These are phyloP conservation scores for Zanthoxylum bungeanum DNA, from an alignment of 345 rosid species.

Conservation along the genomic window DNA sequence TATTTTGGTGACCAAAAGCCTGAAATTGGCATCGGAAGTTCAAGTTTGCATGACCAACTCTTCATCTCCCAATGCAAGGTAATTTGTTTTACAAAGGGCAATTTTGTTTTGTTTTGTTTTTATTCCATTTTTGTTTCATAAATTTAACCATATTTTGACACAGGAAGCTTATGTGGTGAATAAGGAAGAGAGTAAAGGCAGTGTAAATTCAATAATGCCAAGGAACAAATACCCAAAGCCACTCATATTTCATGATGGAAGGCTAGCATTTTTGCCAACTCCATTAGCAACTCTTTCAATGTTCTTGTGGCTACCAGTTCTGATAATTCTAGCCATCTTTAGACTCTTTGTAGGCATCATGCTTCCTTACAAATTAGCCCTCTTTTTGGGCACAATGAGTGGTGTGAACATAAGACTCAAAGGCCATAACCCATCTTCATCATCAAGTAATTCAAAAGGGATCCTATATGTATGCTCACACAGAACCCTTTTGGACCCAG, in stretches of 20 bases:
- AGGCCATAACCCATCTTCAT: conserved; percentile 20
- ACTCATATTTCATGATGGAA: conserved; percentile 86
- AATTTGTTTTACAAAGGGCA: not conserved
- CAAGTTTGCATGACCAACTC: conserved; percentile 52
- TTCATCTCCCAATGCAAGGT: conserved; percentile 84
- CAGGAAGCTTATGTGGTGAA: conserved; percentile 72
- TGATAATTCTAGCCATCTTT: conserved; percentile 53
- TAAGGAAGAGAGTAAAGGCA: conserved; percentile 46
- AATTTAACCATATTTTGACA: conserved; percentile 22
- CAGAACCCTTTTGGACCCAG: conserved; percentile 85
- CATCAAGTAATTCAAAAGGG: conserved; percentile 36
- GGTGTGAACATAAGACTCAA: conserved; percentile 48
- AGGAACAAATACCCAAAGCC: conserved; percentile 87
- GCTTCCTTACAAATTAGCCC: conserved; percentile 58
- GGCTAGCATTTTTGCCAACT: conserved; percentile 93
- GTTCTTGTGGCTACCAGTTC: conserved; percentile 83
- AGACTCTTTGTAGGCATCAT: conserved; percentile 56
- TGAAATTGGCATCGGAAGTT: conserved; percentile 61
- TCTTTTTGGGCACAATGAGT: conserved; percentile 35
- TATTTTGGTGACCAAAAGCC: conserved; percentile 53
- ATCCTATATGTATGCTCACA: conserved; percentile 87
- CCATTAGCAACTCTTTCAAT: conserved; percentile 66
- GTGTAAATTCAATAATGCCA: conserved; percentile 34
- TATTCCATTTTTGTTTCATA: too few relatives aligned
- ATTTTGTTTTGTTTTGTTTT: not conserved